Evolutionary conservation across 2,329 filamentous ascomycete genomes (phyloP), one percentile per base, ranked within the genome.

Genomic region (Cytospora piceicola): DNA sequence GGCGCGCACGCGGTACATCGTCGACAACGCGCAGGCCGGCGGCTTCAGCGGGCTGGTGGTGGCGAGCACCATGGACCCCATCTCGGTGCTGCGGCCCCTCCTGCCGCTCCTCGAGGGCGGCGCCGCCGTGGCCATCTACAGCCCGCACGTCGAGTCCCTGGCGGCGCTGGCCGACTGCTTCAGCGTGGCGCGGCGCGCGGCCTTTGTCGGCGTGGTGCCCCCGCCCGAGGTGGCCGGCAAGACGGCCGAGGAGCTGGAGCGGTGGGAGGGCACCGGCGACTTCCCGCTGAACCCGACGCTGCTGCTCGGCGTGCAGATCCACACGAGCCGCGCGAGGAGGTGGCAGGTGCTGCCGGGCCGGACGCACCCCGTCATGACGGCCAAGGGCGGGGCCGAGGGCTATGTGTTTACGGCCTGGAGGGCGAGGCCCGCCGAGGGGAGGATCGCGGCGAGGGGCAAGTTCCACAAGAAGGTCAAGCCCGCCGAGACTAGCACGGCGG

Each of bases 291-390:
- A 99, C 74, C 95, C 95, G 0, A 91, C 92, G 2, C 78, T 97
- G 60, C 76, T 99, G 4, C 84, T 98, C 0, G 92, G 90, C 0
- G 88, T 92, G 0, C 87, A 85, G 15, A 82, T 99, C 61, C 94
- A 98, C 79, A 95, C 89, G 2, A 91, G 90, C 57, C 84, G 92
- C 17, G 89, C 91, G 6, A 84, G 91, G 68, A 83, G 87, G 61
- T 98, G 93, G 92, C 95, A 99, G 80, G 94, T 97, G 2, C 77
- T 99, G 56, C 95, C 95, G 0, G 92, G 93, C 0, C 82, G 95
- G 62, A 98, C 95, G 61, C 95, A 99, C 79, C 95, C 95, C 8
- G 78, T 96, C 63, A 99, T 99, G 95, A 97, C 92, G 67, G 88
- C 88, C 46, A 85, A 86, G 51, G 95, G 95, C 24, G 94, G 94